These are phyloP conservation scores for Xylariaceae sp. DNA, from an alignment of 2,329 filamentous ascomycete genomes.

Conservation along the genomic window DNA sequence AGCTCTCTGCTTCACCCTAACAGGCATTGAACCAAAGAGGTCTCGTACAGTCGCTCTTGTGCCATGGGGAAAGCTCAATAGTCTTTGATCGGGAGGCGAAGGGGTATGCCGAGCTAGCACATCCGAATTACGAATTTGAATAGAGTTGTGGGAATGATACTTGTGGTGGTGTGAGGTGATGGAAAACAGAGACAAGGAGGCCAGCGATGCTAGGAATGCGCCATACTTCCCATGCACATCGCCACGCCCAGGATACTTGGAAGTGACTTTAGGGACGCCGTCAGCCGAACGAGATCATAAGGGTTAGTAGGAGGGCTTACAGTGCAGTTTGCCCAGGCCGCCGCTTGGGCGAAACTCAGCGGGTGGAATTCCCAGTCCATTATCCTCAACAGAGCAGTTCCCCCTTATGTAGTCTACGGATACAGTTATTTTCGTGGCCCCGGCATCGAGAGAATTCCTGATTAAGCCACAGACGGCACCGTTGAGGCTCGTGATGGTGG, in stretches of 20 bases:
- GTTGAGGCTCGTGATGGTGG: conserved; percentile 70
- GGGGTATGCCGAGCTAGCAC: conserved; percentile 61
- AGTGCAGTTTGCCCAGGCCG: conserved; percentile 67
- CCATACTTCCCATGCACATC: conserved; percentile 64
- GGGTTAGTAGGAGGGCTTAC: conserved; percentile 45
- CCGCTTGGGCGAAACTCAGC: conserved; percentile 67
- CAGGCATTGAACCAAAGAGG: conserved; percentile 86
- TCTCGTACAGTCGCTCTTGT: conserved; percentile 73
- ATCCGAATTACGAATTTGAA: conserved; percentile 67
- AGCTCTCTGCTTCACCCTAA: conserved; percentile 77
- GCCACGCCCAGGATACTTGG: conserved; percentile 54
- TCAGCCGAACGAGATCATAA: conserved; percentile 13
- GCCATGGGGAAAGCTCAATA: conserved; percentile 59
- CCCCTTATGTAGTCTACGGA: conserved; percentile 71
- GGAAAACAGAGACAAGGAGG: conserved; percentile 69
- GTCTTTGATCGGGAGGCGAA: conserved; percentile 52
- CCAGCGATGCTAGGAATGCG: conserved; percentile 71
- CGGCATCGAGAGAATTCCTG: conserved; percentile 81
- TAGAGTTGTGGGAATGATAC: conserved; percentile 57
- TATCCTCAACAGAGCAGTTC: conserved; percentile 75
- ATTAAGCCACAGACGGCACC: conserved; percentile 67
- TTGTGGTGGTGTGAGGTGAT: conserved; percentile 67
- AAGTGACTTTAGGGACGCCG: conserved; percentile 59
- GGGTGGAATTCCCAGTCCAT: conserved; percentile 73
- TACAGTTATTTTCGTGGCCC: conserved; percentile 63